A percentile compares a stretch with the other conserved stretches of the same genome.
phyloP scores from a whole-genome alignment of 257 asterid species.

The Solanum pennellii region DNA sequence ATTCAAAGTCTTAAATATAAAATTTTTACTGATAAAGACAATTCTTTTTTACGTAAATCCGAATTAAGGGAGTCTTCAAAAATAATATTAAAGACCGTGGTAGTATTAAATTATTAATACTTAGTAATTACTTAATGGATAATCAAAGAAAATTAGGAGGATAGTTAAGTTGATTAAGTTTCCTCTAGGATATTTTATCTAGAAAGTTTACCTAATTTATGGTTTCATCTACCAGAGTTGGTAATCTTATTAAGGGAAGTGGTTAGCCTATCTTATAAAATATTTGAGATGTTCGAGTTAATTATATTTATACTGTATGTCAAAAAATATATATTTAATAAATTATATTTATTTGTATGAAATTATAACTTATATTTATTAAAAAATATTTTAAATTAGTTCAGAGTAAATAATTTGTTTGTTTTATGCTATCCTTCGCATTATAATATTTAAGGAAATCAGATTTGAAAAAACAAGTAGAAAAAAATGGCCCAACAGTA shows the following conservation, averaged over 20 bases:
- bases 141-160: neutral
- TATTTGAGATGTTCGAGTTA: neutral
- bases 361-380: too few relatives aligned
- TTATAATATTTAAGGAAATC: neutral
- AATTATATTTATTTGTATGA: neutral
- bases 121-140: neutral
- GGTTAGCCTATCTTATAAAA: neutral
- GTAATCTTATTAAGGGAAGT: neutral
- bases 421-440: too few relatives aligned
- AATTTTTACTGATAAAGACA: neutral
- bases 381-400: too few relatives aligned
- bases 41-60: neutral
- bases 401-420: too few relatives aligned
- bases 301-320: neutral
- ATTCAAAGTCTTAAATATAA: neutral
- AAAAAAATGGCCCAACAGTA: neutral
- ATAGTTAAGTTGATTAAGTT: neutral
- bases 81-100: too few relatives aligned
- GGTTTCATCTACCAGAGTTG: neutral
- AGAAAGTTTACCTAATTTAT: neutral
- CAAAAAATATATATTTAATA: fast-evolving
- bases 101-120: too few relatives aligned
- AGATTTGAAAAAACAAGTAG: neutral
- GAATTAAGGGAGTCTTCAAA: neutral
- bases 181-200: neutral